A percentile compares a stretch with the other conserved stretches of the same genome.
Evolutionary conservation across 768 basidiomycete genomes (phyloP).

Genomic region (Leccinellum luteum): DNA sequence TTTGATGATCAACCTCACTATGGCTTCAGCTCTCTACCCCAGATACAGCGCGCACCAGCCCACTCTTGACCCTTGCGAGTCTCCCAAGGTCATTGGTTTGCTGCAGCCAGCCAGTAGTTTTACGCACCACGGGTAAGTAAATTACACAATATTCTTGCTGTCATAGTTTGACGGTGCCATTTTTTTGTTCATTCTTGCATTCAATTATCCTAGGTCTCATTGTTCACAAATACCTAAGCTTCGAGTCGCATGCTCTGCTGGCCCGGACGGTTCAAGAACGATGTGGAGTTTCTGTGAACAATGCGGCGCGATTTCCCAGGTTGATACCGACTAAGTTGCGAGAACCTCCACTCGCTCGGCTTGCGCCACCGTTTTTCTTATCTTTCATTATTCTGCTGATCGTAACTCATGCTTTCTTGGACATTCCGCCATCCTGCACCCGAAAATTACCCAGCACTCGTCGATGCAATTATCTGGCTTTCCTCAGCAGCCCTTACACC

Average conservation of each 20-base stretch:
- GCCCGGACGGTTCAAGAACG: conserved; percentile 61
- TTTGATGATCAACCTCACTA: neutral
- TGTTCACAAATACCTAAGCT: conserved; percentile 84
- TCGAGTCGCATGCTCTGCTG: conserved; percentile 72
- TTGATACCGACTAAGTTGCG: conserved; percentile 60
- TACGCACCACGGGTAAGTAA: conserved; percentile 69
- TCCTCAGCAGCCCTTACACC: conserved; percentile 7
- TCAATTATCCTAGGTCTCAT: conserved; percentile 42
- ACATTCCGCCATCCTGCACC: conserved; percentile 17
- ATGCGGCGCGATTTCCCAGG: conserved; percentile 87
- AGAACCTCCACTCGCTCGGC: conserved; percentile 2
- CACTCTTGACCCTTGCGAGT: conserved; percentile 47
- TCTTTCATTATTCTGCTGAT: conserved; percentile 33
- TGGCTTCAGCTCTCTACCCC: conserved; percentile 46
- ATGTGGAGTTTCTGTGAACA: conserved; percentile 91
- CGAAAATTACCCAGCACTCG: conserved; percentile 26
- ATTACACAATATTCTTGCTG: neutral
- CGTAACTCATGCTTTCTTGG: conserved; percentile 26
- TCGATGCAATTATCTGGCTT: conserved; percentile 23
- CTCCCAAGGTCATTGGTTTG: conserved; percentile 53
- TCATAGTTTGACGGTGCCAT: conserved; percentile 13
- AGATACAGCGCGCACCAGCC: conserved; percentile 64
- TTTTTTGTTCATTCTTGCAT: conserved; percentile 9
- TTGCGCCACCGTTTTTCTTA: conserved; percentile 21
- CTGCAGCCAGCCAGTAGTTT: conserved; percentile 63